Evolutionary conservation across 257 asterid genomes (phyloP).

Genomic region (Solanum verrucosum): DNA sequence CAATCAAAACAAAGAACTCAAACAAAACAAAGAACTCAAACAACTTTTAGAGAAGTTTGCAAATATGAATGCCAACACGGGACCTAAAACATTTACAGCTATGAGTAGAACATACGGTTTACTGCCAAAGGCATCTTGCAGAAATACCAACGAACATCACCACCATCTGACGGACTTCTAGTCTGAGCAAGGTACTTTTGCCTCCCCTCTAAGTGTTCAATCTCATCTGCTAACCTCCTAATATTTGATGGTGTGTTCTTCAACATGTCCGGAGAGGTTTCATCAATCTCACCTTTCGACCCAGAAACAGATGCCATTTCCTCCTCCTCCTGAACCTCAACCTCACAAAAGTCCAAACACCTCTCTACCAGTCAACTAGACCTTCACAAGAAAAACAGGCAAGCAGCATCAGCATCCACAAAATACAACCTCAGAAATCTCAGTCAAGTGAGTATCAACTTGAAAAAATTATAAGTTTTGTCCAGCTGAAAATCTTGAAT

Average conservation of each 20-base stretch:
- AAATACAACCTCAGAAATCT: not conserved
- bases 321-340: not conserved
- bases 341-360: not conserved
- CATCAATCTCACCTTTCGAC: slow-evolving; percentile 24
- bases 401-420: not conserved
- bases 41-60: not conserved
- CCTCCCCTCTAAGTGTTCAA: slow-evolving; percentile 79
- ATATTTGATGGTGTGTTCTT: slow-evolving; percentile 93
- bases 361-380: not conserved
- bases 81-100: not conserved
- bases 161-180: slow-evolving; percentile 86
- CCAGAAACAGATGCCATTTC: slow-evolving; percentile 15
- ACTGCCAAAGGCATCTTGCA: slow-evolving; percentile 67
- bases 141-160: slow-evolving; percentile 93
- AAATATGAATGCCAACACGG: not conserved
- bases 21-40: not conserved
- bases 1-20: not conserved
- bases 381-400: not conserved
- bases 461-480: not conserved
- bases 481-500: not conserved
- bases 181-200: slow-evolving; percentile 90
- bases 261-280: slow-evolving; percentile 63
- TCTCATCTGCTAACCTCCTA: slow-evolving; percentile 66
- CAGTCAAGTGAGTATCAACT: not conserved
- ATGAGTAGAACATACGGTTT: slow-evolving; percentile 46